Evolutionary conservation across 805 yeast genomes (phyloP).

Genomic region (Metschnikowia picachoensis): DNA sequence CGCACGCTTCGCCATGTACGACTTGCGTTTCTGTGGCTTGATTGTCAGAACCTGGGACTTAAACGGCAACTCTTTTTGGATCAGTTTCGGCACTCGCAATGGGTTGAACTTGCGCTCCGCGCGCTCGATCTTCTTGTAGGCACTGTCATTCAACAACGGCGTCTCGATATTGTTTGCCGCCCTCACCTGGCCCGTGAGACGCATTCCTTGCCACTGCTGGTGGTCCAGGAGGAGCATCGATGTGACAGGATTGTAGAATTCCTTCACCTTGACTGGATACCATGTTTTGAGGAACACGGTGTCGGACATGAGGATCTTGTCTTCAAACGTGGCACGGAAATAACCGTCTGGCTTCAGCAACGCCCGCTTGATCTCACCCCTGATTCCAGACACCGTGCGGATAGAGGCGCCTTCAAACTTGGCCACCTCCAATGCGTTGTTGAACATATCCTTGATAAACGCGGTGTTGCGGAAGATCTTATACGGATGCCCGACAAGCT

Average conservation of each 20-base stretch:
- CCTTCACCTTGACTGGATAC: conserved; percentile 91
- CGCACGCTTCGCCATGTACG: conserved; percentile 86
- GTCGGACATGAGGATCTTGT: conserved; percentile 87
- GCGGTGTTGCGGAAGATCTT: conserved; percentile 95
- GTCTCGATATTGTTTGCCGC: conserved; percentile 66
- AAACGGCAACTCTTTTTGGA: conserved; percentile 80
- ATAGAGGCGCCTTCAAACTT: conserved; percentile 97
- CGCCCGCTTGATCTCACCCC: conserved; percentile 97
- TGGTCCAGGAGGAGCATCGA: conserved; percentile 77
- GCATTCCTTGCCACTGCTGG: conserved; percentile 93
- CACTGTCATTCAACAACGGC: conserved; percentile 50
- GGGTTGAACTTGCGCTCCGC: conserved; percentile 82
- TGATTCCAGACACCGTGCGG: conserved; percentile 92
- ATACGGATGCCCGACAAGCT: conserved; percentile 91
- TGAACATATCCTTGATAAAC: conserved; percentile 94
- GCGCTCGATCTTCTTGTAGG: conserved; percentile 73
- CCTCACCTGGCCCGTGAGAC: conserved; percentile 90
- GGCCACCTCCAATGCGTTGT: conserved; percentile 89
- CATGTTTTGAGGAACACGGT: conserved; percentile 88
- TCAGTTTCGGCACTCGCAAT: conserved; percentile 74
- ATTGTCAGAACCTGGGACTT: conserved; percentile 84
- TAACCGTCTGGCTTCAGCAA: conserved; percentile 92
- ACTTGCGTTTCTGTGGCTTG: conserved; percentile 81
- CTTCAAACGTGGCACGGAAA: conserved; percentile 96
- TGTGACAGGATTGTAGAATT: conserved; percentile 93